phyloP scores from a whole-genome alignment of 495 filamentous ascomycete genomes.

The Aspergillus olivimuriae region DNA sequence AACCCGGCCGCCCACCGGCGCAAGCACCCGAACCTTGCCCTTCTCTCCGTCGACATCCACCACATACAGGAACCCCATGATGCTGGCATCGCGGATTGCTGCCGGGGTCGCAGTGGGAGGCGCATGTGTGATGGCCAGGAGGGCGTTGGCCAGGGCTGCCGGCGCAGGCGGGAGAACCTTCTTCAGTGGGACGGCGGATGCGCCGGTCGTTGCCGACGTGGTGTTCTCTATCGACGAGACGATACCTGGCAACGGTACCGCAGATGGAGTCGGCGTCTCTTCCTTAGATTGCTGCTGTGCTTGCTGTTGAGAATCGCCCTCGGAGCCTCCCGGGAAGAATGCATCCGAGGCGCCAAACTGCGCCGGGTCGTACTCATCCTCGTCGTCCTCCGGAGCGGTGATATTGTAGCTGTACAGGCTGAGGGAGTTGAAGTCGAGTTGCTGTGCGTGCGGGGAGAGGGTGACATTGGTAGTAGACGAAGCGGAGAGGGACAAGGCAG shows the following conservation, averaged over 20 bases:
- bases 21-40: conserved; percentile 71
- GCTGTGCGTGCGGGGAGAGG: conserved; percentile 78
- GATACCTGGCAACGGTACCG: conserved; percentile 4
- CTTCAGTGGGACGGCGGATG: conserved; percentile 22
- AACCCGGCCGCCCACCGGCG: conserved; percentile 72
- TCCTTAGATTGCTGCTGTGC: conserved; percentile 19
- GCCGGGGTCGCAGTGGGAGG: conserved; percentile 58
- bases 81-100: conserved; percentile 71
- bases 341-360: conserved; percentile 35
- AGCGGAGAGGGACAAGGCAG: conserved; percentile 26
- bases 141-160: conserved; percentile 44
- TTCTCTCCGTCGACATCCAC: conserved; percentile 82
- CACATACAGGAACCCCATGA: conserved; percentile 91
- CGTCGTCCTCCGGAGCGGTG: conserved; percentile 38
- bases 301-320: conserved; percentile 20
- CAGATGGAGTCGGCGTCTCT: conserved; percentile 15
- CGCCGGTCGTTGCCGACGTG: conserved; percentile 9
- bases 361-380: conserved; percentile 41
- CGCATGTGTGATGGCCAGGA: conserved; percentile 76
- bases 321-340: conserved; percentile 38
- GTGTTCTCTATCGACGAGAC: not conserved
- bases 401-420: conserved; percentile 59
- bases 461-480: conserved; percentile 50
- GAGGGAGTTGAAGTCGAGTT: conserved; percentile 65
- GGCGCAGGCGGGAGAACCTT: conserved; percentile 32